Percentiles rank a stretch among this genome's conserved stretches.
These are phyloP conservation scores for Inonotus obliquus DNA, from an alignment of 1,284 basidiomycete genomes.

Conservation along the genomic window DNA sequence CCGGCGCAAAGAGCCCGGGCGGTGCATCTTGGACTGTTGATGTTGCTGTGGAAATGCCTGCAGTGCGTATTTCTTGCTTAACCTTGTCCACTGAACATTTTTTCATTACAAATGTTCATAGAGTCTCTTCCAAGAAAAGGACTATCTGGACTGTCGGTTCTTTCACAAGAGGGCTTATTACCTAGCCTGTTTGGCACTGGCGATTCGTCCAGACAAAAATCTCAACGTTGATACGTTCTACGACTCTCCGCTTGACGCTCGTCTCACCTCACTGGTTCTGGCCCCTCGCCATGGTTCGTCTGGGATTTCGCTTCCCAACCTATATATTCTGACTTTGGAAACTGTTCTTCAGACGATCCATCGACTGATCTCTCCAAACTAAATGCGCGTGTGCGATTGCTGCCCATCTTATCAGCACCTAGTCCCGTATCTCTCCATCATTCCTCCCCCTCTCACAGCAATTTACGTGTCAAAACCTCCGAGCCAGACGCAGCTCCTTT, in stretches of 20 bases:
- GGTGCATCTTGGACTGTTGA: conserved; percentile 70
- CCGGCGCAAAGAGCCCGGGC: conserved; percentile 61
- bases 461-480: conserved; percentile 46
- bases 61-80: conserved; percentile 43
- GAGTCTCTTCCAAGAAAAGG: conserved; percentile 90
- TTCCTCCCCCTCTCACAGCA: conserved; percentile 74
- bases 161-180: conserved; percentile 94
- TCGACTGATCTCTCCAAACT: conserved; percentile 63
- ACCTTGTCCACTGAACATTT: not conserved
- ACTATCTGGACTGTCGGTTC: conserved; percentile 86
- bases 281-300: conserved; percentile 49
- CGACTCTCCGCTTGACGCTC: conserved; percentile 59
- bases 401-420: conserved; percentile 57
- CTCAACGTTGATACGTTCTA: conserved; percentile 56
- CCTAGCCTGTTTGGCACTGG: conserved; percentile 74
- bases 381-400: conserved; percentile 67
- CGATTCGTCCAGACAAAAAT: conserved; percentile 44
- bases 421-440: conserved; percentile 60
- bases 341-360: conserved; percentile 40
- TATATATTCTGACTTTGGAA: not conserved
- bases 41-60: conserved; percentile 83
- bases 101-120: conserved; percentile 27
- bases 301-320: not conserved
- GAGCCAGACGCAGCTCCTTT: not conserved
- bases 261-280: conserved; percentile 65